These are phyloP conservation scores for Clonostachys sp. DNA, from an alignment of 2,329 filamentous ascomycete genomes.

Conservation along the genomic window DNA sequence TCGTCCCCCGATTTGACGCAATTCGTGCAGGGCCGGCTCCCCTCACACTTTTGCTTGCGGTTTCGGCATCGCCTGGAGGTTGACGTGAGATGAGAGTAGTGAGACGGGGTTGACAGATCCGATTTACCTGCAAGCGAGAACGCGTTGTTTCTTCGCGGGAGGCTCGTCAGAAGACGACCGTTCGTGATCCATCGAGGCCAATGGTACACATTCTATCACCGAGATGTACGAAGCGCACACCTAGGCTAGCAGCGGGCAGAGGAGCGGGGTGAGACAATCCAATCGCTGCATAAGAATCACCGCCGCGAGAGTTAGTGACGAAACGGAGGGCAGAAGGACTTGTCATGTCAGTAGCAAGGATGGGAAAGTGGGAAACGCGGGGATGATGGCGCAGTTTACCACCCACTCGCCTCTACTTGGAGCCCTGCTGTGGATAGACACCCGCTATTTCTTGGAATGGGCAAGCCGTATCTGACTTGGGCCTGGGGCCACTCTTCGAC, in stretches of 20 bases:
- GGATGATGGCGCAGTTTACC: no score
- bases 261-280: not conserved
- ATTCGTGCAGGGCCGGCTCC: constrained; percentile 12
- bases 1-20: constrained; percentile 13
- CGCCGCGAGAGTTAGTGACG: no score
- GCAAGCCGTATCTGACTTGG: no score
- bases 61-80: constrained; percentile 9
- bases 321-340: no score
- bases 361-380: not conserved
- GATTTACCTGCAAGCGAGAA: constrained; percentile 8
- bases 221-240: not conserved
- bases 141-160: constrained; percentile 7
- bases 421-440: no score
- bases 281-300: not conserved
- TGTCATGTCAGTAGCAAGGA: not conserved
- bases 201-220: not conserved
- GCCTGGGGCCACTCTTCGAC: no score
- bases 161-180: constrained; percentile 6
- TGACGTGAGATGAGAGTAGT: not conserved
- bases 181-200: constrained; percentile 1
- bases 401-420: no score
- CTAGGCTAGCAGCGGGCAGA: not conserved
- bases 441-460: no score
- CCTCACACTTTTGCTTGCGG: constrained; percentile 15
- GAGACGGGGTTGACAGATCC: not conserved